phyloP scores from a whole-genome alignment of 495 filamentous ascomycete species.

The Jackrogersella minutella region DNA sequence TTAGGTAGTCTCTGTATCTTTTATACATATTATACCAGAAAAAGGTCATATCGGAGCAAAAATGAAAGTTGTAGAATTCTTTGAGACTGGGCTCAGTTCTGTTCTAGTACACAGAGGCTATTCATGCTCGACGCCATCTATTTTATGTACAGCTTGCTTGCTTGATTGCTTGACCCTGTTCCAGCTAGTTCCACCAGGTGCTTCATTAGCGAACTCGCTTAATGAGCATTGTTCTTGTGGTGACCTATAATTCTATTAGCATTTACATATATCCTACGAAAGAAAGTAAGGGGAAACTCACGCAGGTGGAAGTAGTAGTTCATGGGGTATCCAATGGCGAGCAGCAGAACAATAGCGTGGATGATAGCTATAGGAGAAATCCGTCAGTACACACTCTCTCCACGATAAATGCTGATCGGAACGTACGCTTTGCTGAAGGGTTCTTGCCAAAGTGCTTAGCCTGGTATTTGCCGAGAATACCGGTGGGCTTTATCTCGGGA shows the following conservation, averaged over 20 bases:
- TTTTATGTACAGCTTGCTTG: conserved; percentile 55
- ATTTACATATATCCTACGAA: neutral
- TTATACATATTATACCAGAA: neutral
- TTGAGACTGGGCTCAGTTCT: conserved; percentile 31
- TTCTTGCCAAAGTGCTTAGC: conserved; percentile 95
- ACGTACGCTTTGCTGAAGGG: conserved; percentile 84
- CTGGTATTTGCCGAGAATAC: conserved; percentile 87
- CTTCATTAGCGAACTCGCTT: conserved; percentile 48
- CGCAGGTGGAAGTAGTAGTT: conserved; percentile 99
- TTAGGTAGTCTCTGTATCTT: too few relatives aligned
- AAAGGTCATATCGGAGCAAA: conserved; percentile 6
- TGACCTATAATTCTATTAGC: conserved; percentile 69
- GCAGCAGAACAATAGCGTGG: conserved; percentile 79
- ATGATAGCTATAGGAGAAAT: conserved; percentile 70
- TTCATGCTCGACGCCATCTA: conserved; percentile 31
- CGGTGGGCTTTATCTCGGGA: conserved; percentile 78
- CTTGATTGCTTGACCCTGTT: conserved; percentile 38
- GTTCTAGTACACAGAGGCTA: conserved; percentile 43
- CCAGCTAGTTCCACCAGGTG: conserved; percentile 23
- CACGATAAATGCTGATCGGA: neutral
- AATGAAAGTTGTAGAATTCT: conserved; percentile 30
- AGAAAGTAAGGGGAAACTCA: conserved; percentile 58
- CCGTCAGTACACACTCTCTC: conserved; percentile 32
- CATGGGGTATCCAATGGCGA: conserved; percentile 87
- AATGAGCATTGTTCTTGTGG: conserved; percentile 99